Evolutionary conservation across 208 protist species (phyloP).

Genomic region (Acanthamoeba castellanii): DNA sequence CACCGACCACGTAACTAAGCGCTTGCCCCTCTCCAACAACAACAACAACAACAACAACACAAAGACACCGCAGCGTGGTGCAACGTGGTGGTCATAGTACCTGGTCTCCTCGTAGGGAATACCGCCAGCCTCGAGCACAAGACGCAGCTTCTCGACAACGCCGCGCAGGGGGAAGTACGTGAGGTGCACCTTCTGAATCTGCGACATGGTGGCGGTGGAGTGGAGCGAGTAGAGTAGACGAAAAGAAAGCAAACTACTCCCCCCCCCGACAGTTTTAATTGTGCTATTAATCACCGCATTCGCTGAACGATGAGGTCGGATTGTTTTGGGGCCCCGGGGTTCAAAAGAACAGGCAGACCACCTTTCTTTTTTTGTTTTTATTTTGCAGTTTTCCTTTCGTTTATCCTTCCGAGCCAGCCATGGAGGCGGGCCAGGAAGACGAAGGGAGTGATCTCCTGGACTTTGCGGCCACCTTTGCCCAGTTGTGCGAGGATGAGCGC

Average conservation of each 20-base stretch:
- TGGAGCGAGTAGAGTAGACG: no score
- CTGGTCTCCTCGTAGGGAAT: constrained; percentile 48
- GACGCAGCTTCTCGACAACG: background rate
- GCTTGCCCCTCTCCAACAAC: background rate
- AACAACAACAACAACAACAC: background rate
- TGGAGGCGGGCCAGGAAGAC: no score
- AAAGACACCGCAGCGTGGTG: background rate
- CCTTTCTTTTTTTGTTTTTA: no score
- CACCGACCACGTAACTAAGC: background rate
- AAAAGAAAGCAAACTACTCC: no score
- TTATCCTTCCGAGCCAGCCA: no score
- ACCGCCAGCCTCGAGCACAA: constrained; percentile 9
- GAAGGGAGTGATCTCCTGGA: background rate
- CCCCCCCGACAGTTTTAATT: no score
- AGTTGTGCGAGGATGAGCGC: background rate
- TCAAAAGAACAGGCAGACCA: no score
- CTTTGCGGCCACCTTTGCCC: constrained; percentile 19
- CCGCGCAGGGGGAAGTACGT: constrained; percentile 33
- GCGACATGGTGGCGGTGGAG: no score
- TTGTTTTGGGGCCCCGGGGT: no score
- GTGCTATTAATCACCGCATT: no score
- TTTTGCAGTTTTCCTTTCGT: no score
- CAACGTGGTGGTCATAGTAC: background rate
- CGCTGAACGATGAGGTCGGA: no score
- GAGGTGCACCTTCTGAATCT: constrained; percentile 16